Base-by-base conservation (phyloP, 257 asterid species). In the Petunia secreta region DNA sequence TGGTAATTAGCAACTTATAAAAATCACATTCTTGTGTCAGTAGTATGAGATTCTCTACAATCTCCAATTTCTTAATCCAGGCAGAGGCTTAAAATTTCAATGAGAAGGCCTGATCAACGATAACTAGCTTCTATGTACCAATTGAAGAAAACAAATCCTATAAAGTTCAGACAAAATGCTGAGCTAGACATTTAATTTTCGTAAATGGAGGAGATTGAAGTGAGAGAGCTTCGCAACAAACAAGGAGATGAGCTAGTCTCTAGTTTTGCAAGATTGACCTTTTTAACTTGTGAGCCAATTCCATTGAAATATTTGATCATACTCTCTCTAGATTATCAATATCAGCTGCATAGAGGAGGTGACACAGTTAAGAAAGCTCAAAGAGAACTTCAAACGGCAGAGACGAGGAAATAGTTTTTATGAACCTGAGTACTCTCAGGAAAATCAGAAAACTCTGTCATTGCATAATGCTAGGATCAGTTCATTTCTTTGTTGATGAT, bases 241-340 rank as follows among this genome's bases (percentile, higher is more conserved):
- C 8, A 78, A 44, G 16, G 63, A 57, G n/a, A 57, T 15, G 38
- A 69, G 25, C 2, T 39, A 52, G 39, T 50, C 39, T 50, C 39
- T 16, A 14, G 73, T 10, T n/a, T 44, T 25, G 60, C 6, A 36
- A 13, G 2, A 63, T 69, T 44, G 48, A 89, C 97, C 97, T 89
- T 84, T 89, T 82, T 54, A 92, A 82, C 77, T 96, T 86, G 80
- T 92, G 88, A 58, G 89, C 97, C 88, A 91, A 85, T 86, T 92
- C 97, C 44, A 89, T 64, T 1, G 97, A 94, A 92, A 92, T 67
- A 92, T 13, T 80, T 87, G 89, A 84, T 92, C 97, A 25, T 91
- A 81, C 60, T 92, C 96, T 52, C 96, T 96, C 97, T 96, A 92
- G 46, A 91, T 83, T 41, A 92, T 91, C 82, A 90, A 69, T 8